Percentiles rank a stretch among this genome's conserved stretches.
These are phyloP conservation scores for Colletotrichum limetticola DNA, from an alignment of 2,329 filamentous ascomycete species.

Conservation along the genomic window DNA sequence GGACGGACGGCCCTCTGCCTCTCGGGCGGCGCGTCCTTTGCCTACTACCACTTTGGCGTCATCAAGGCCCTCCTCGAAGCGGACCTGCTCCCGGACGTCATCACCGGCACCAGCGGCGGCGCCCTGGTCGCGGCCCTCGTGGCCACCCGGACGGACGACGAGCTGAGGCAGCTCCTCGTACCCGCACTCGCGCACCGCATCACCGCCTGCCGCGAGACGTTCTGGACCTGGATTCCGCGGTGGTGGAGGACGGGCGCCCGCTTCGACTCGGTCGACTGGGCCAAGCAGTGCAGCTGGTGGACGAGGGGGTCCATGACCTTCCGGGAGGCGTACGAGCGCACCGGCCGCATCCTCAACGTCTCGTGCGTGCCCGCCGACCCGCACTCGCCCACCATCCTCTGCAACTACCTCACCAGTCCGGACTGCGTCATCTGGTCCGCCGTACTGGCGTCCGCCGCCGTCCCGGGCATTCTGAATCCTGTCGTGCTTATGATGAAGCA, in stretches of 20 bases:
- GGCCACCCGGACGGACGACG: constrained; percentile 90
- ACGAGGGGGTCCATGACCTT: constrained; percentile 93
- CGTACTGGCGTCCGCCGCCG: constrained; percentile 92
- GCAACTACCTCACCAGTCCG: constrained; percentile 93
- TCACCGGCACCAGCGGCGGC: constrained; percentile 95
- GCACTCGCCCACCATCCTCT: constrained; percentile 89
- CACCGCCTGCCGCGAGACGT: constrained; percentile 83
- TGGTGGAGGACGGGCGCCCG: constrained; percentile 95
- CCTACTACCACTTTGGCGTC: constrained; percentile 96
- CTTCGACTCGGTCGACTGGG: constrained; percentile 96
- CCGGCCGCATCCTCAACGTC: constrained; percentile 94
- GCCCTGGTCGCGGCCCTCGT: constrained; percentile 89
- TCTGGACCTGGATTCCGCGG: constrained; percentile 79
- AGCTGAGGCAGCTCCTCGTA: constrained; percentile 85
- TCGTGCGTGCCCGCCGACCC: constrained; percentile 96
- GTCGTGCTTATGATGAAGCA: constrained; percentile 94
- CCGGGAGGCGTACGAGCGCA: constrained; percentile 91
- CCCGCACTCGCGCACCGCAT: constrained; percentile 89
- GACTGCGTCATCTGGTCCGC: constrained; percentile 99
- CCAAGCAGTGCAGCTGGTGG: constrained; percentile 87
- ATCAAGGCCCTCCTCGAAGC: constrained; percentile 90
- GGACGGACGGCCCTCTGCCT: constrained; percentile 93
- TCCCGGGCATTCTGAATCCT: constrained; percentile 95
- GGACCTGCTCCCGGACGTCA: constrained; percentile 87
- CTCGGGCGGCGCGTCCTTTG: constrained; percentile 92